These are phyloP conservation scores for Sclerospora graminicola DNA, from an alignment of 352 stramenopile genomes.

Conservation along the genomic window DNA sequence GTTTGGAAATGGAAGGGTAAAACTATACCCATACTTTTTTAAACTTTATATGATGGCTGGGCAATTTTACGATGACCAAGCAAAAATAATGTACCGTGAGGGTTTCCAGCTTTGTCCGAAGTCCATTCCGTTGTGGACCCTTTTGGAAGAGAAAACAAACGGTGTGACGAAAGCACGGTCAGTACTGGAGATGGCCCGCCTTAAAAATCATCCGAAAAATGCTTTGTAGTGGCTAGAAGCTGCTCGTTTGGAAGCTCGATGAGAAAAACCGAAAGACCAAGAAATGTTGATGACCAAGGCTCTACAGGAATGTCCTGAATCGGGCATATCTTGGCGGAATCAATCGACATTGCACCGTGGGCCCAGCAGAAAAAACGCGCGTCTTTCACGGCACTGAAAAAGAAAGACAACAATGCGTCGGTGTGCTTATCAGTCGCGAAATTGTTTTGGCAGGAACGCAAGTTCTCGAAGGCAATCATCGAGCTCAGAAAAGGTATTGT, in stretches of 20 bases:
- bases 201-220: slow-evolving; percentile 94
- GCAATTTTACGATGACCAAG: slow-evolving; percentile 91
- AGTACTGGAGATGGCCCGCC: too few relatives aligned
- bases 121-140: too few relatives aligned
- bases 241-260: too few relatives aligned
- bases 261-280: slow-evolving; percentile 90
- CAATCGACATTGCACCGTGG: slow-evolving; percentile 90
- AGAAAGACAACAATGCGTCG: too few relatives aligned
- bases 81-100: slow-evolving; percentile 88
- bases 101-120: slow-evolving; percentile 91
- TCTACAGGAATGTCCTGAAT: slow-evolving; percentile 95
- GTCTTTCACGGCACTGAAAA: too few relatives aligned
- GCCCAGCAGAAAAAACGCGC: too few relatives aligned
- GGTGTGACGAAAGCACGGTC: too few relatives aligned
- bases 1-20: slow-evolving; percentile 88
- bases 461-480: slow-evolving; percentile 92
- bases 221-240: slow-evolving; percentile 92
- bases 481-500: too few relatives aligned
- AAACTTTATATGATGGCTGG: too few relatives aligned
- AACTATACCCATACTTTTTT: slow-evolving; percentile 85
- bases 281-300: slow-evolving; percentile 95
- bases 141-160: too few relatives aligned
- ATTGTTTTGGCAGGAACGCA: slow-evolving; percentile 95
- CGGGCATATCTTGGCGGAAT: slow-evolving; percentile 93
- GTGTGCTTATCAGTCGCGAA: too few relatives aligned